Percentiles rank a stretch among this genome's conserved stretches.
Evolutionary conservation across 2,329 filamentous ascomycete genomes (phyloP).

Genomic region (Colletotrichum karsti): DNA sequence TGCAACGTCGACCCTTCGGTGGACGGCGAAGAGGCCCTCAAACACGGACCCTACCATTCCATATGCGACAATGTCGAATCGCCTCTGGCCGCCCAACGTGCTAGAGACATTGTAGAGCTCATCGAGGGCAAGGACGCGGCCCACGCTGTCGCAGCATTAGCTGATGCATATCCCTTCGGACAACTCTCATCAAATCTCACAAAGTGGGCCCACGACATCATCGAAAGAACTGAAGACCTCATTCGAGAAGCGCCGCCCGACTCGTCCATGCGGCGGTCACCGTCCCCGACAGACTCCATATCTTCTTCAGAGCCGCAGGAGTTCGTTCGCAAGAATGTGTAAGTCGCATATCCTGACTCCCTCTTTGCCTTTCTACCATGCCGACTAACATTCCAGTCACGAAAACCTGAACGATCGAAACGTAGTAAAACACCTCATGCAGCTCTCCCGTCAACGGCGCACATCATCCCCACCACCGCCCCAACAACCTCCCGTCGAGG

Average conservation of each 20-base stretch:
- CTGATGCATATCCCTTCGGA: slow-evolving; percentile 1
- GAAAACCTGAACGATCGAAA: too few relatives aligned
- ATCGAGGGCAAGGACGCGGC: neutral
- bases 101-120: neutral
- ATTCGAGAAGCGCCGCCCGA: neutral
- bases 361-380: too few relatives aligned
- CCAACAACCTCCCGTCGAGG: too few relatives aligned
- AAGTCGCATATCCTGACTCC: too few relatives aligned
- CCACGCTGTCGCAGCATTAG: slow-evolving; percentile 14
- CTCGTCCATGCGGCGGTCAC: neutral
- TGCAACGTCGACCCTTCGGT: neutral
- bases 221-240: neutral
- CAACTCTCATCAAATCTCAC: neutral
- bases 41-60: slow-evolving; percentile 2
- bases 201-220: slow-evolving; percentile 1
- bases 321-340: too few relatives aligned
- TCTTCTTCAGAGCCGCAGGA: neutral
- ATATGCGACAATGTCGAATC: neutral
- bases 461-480: too few relatives aligned
- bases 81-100: neutral
- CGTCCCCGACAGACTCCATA: neutral
- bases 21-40: slow-evolving; percentile 3
- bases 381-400: too few relatives aligned
- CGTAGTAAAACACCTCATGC: too few relatives aligned
- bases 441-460: too few relatives aligned